Base-by-base conservation (phyloP, 495 filamentous ascomycete genomes). In the Beverwykella pulmonaria region DNA sequence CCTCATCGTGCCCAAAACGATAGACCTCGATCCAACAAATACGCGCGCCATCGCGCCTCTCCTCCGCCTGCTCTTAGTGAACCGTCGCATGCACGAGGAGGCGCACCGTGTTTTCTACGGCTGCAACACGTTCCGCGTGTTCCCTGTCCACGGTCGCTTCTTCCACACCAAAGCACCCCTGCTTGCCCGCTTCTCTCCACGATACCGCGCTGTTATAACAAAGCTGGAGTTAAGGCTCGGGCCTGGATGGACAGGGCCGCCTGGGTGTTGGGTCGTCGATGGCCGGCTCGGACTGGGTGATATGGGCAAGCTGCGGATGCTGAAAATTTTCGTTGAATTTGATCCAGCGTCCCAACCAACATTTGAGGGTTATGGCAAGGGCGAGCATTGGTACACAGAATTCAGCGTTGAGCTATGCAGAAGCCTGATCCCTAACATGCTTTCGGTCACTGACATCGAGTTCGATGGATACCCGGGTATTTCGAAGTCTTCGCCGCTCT, bases 171-270 rank as follows among this genome's bases (percentile, higher is more conserved):
- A 86, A 72, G 79, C 76, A 55, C 87, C 87, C 0, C 80, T 90
- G 1, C 79, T 90, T 20, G 84, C 88, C 8, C 85, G 88, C 25
- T 80, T 92, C 63, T 86, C 87, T 17, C 73, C 82, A 17, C 81
- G 80, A 23, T 91, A 93, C 79, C 87, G 88, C 41, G 75, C 80
- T 7, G 83, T 79, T 22, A 79, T 96, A 55, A 86, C 82, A 2
- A 86, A 85, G 1, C 79, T 94, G 50, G 90, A 95, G 70, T 76
- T 95, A 64, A 87, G 92, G 10, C 77, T 96, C 1, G 92, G 92
- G 0, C 90, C 90, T 0, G 91, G 90, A 54, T 96, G 89, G 88
- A 89, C 80, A 17, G 81, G 82, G 50, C 91, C 92, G 2, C 92
- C 91, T 0, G 77, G 79, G 12, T 84, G 86, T 49, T 94, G 91